A percentile compares a stretch with the other conserved stretches of the same genome.
These are phyloP conservation scores for Podila epigama DNA, from an alignment of 192 early-diverging fungal genomes.

Conservation along the genomic window DNA sequence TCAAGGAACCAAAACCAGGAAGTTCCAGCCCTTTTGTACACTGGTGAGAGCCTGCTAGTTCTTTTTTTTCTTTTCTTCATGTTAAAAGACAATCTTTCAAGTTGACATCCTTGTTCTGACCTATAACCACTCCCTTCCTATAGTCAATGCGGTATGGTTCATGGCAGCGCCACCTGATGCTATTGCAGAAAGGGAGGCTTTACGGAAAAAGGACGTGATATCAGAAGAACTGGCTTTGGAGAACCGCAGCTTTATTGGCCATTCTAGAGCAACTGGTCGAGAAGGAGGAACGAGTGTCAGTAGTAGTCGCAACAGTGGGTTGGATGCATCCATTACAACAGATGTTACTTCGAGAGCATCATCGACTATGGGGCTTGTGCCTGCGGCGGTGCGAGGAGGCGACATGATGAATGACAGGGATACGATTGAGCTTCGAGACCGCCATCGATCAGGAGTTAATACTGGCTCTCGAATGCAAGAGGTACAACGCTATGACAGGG, in stretches of 20 bases:
- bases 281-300: conserved; percentile 18
- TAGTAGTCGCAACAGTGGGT: conserved; percentile 23
- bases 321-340: conserved; percentile 12
- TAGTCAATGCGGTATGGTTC: conserved; percentile 73
- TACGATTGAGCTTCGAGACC: conserved; percentile 23
- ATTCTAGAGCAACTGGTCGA: conserved; percentile 22
- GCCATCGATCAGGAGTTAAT: conserved; percentile 10
- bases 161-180: conserved; percentile 68
- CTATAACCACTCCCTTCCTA: too few relatives aligned
- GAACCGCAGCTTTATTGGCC: neutral
- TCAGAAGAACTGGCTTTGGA: neutral
- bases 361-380: conserved; percentile 25
- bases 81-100: too few relatives aligned
- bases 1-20: conserved; percentile 76
- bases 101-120: neutral
- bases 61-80: conserved; percentile 2
- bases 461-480: neutral
- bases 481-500: neutral
- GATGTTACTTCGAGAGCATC: conserved; percentile 7
- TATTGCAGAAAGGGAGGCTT: conserved; percentile 18
- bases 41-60: too few relatives aligned
- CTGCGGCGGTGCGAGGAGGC: neutral
- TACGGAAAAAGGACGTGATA: conserved; percentile 1
- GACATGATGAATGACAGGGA: neutral
- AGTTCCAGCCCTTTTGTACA: conserved; percentile 80